Conservation (phyloP, 805 yeast genomes). For the Ogataea chonburiensis region DNA sequence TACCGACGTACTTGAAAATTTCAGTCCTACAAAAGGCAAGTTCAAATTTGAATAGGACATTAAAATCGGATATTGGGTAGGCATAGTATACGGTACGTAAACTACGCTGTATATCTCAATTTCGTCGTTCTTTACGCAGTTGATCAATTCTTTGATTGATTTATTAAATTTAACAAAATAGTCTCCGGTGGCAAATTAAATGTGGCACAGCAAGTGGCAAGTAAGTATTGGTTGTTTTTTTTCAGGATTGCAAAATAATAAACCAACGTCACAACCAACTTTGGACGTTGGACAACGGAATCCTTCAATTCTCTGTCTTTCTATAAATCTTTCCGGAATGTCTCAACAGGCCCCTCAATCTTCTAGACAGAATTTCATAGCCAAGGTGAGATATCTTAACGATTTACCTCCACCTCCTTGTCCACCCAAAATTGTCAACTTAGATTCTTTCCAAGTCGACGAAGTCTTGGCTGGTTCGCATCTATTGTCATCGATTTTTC, state of each 20-base stretch:
- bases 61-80: no score
- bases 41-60: no score
- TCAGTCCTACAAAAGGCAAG: slow-evolving; percentile 45
- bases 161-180: slow-evolving; percentile 1
- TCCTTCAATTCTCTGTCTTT: background rate
- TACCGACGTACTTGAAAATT: slow-evolving; percentile 60
- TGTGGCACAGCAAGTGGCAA: slow-evolving; percentile 2
- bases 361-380: slow-evolving; percentile 69
- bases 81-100: no score
- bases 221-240: background rate
- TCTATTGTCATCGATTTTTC: slow-evolving; percentile 67
- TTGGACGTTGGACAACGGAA: background rate
- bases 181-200: background rate
- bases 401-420: slow-evolving; percentile 91
- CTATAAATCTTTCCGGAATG: no score
- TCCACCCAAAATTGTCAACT: slow-evolving; percentile 78
- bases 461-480: slow-evolving; percentile 47
- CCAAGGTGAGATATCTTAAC: slow-evolving; percentile 79
- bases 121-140: no score
- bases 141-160: slow-evolving; percentile 3
- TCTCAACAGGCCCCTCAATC: no score
- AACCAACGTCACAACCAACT: no score
- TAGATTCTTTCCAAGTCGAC: slow-evolving; percentile 34
- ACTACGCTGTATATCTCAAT: no score
- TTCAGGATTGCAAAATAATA: no score